Conservation (phyloP, 2,329 filamentous ascomycete species). For the Fusarium sarcochroum region DNA sequence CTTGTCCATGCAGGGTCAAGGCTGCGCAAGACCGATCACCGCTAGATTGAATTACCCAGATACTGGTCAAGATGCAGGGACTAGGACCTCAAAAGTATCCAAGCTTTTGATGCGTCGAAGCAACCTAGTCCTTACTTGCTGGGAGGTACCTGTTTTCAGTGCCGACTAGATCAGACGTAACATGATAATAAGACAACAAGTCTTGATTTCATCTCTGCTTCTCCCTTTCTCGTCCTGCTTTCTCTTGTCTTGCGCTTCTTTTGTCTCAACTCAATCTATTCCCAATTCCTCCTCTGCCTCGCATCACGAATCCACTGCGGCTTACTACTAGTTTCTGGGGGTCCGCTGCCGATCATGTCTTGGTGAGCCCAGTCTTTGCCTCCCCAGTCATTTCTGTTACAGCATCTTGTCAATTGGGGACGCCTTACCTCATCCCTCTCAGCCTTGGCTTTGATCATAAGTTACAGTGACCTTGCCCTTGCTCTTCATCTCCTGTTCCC, state of each 20-base stretch:
- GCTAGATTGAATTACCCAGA: constrained; percentile 39
- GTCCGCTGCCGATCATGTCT: constrained; percentile 45
- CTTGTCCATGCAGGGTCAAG: constrained; percentile 37
- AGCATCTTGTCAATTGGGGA: constrained; percentile 21
- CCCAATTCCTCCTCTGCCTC: constrained; percentile 24
- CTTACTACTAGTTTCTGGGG: constrained; percentile 33
- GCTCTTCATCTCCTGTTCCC: constrained; percentile 27
- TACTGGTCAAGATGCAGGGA: constrained; percentile 35
- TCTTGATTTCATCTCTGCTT: background rate
- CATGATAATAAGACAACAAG: constrained; percentile 5
- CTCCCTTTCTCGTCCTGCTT: background rate
- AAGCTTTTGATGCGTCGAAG: constrained; percentile 37
- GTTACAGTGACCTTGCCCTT: constrained; percentile 4
- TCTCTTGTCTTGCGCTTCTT: background rate
- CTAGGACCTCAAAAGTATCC: constrained; percentile 32
- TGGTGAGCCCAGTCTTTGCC: constrained; percentile 44
- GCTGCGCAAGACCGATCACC: constrained; percentile 38
- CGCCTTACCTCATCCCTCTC: background rate
- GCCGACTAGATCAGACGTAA: background rate
- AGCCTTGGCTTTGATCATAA: constrained; percentile 34
- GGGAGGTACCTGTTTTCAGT: background rate
- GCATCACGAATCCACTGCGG: constrained; percentile 28
- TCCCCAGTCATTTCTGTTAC: constrained; percentile 26
- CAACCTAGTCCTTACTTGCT: constrained; percentile 18
- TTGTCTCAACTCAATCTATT: constrained; percentile 21